Percentiles rank a stretch among this genome's conserved stretches.
phyloP scores from a whole-genome alignment of 2,329 filamentous ascomycete species.

The Lachnellula occidentalis region DNA sequence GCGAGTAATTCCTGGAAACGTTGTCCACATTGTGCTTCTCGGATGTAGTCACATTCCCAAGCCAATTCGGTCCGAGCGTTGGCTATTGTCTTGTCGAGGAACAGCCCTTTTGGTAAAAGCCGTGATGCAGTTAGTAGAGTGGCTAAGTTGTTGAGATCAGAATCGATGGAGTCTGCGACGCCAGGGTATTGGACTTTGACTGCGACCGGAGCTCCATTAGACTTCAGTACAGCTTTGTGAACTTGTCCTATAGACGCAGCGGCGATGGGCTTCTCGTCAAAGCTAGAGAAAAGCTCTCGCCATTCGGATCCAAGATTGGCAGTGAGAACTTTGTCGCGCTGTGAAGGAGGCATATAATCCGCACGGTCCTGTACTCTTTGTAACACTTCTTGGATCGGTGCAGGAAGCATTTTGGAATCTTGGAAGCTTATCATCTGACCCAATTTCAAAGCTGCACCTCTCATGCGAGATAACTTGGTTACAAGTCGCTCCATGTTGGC shows the following conservation, averaged over 20 bases:
- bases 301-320: slow-evolving; percentile 78
- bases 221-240: slow-evolving; percentile 74
- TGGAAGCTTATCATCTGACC: slow-evolving; percentile 99
- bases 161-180: slow-evolving; percentile 92
- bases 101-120: slow-evolving; percentile 84
- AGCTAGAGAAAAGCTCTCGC: slow-evolving; percentile 75
- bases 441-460: slow-evolving; percentile 91
- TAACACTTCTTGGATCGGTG: slow-evolving; percentile 79
- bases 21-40: slow-evolving; percentile 75
- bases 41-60: slow-evolving; percentile 95
- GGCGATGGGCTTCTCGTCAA: slow-evolving; percentile 88
- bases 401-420: slow-evolving; percentile 90
- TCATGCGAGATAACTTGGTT: slow-evolving; percentile 88
- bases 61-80: slow-evolving; percentile 87
- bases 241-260: slow-evolving; percentile 97
- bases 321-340: slow-evolving; percentile 77
- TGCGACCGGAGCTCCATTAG: slow-evolving; percentile 70
- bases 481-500: slow-evolving; percentile 92
- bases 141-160: slow-evolving; percentile 88
- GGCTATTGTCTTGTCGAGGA: slow-evolving; percentile 93
- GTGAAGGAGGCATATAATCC: slow-evolving; percentile 95
- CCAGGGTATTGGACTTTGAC: slow-evolving; percentile 98
- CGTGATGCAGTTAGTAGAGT: slow-evolving; percentile 86
- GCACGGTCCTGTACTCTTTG: slow-evolving; percentile 94
- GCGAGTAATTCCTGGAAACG: slow-evolving; percentile 73